Percentiles rank a stretch among this genome's conserved stretches.
These are phyloP conservation scores for Paramecium primaurelia DNA, from an alignment of 73 alveolate species.

Conservation along the genomic window DNA sequence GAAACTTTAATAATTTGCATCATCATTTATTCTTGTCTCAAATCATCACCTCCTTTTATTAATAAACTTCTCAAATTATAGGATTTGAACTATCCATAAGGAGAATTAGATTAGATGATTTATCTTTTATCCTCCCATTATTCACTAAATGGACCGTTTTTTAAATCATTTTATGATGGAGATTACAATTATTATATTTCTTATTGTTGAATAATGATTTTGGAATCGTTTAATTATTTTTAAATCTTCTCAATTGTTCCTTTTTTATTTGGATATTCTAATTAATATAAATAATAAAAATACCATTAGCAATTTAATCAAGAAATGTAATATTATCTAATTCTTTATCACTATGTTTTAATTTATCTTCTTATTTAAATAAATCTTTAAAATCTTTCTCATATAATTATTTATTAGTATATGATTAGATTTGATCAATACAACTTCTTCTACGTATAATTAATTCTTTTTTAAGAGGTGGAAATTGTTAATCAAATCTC, in stretches of 20 bases:
- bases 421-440: background rate
- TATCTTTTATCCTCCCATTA: background rate
- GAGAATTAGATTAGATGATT: conserved; percentile 63
- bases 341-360: background rate
- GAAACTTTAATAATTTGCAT: conserved; percentile 79
- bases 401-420: background rate
- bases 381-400: background rate
- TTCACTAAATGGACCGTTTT: background rate
- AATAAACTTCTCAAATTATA: conserved; percentile 76
- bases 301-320: background rate
- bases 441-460: background rate
- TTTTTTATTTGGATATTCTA: background rate
- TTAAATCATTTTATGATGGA: background rate
- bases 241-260: background rate
- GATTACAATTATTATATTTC: background rate
- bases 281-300: background rate
- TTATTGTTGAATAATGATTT: background rate
- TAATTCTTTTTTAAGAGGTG: background rate
- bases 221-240: background rate
- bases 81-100: conserved; percentile 64
- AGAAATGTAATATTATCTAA: background rate
- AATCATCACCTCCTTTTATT: conserved; percentile 87
- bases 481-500: background rate
- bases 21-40: conserved; percentile 86
- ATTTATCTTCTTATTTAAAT: background rate